Evolutionary conservation across 2,329 filamentous ascomycete genomes (phyloP), one percentile per base, ranked within the genome.

Genomic region (Colletotrichum lini): DNA sequence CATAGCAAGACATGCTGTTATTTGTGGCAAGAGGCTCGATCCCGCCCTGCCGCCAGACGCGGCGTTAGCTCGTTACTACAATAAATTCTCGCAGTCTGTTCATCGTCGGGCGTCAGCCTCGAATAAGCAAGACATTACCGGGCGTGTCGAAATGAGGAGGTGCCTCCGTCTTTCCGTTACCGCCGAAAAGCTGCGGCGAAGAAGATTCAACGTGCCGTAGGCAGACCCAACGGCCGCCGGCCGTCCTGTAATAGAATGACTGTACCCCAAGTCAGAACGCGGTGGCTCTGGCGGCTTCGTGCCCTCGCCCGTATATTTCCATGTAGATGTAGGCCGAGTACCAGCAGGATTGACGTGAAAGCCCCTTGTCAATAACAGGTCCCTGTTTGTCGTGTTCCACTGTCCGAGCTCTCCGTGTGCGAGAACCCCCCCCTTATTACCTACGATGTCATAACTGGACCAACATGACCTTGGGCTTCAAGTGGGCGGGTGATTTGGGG

Each of bases 1-100:
- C 61, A 68, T 71, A 63, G 44, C 65, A 62, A 63, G 65, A 42
- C 57, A 23, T 40, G 26, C 52, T 63, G 69, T 58, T 50, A 44
- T 58, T 57, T 42, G 26, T 53, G 30, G 47, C 47, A 21, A 50
- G 30, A 35, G 38, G 16, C 35, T 18, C 13, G 35, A 49, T 70
- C 49, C 49, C 23, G 58, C 49, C 18, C 42, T 61, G 35, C 47
- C 45, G 35, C 23, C 65, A 58, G 21, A 53, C 13, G n/a, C 30
- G 53, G n/a, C 52, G 18, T 45, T 21, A 35, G 12, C 69, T 45
- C 56, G 57, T 44, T 47, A 44, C 65, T 45, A 52, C 44, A 9
- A 35, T 35, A 53, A 38, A 35, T 45, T 23, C n/a, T 64, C 68
- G 44, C 13, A 49, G 58, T 44, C 57, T 47, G 68, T 71, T 71